Base-by-base conservation (phyloP, 2,329 filamentous ascomycete species). In the Metarhizium album region DNA sequence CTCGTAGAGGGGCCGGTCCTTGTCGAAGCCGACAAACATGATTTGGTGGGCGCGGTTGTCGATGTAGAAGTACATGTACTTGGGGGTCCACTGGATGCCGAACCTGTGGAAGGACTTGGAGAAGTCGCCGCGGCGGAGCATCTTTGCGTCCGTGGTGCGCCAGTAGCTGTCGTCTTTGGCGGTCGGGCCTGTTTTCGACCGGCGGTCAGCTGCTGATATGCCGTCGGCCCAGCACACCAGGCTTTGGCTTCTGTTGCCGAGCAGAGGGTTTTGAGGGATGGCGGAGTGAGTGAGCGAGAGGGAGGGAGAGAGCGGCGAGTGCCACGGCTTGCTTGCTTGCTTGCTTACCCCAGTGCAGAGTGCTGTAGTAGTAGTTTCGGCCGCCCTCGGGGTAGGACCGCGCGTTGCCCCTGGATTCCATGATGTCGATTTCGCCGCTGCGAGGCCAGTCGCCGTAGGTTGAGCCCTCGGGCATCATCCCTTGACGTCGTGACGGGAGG, bases 391-490 rank as follows among this genome's bases (percentile, higher is more conserved):
- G 50, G 55, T 72, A 71, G 27, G 78, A 20, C 11, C 48, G 55
- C 20, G 51, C 46, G 31, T 57, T 57, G 45, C 76, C 76, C 29
- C 74, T 65, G 31, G 66, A 64, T 60, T 77, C 74, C 54, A 69
- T 67, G 42, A 79, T 74, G 59, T 79, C 75, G 49, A 79, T 79
- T 58, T 79, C 75, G 23, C 75, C 75, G 52, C 69, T 72, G 24
- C 64, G 61, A 7, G 75, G 75, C 75, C 75, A 79, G 9, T 57
- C 55, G 29, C 75, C 75, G 55, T 79, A 79, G 3, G 63, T 65
- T 14, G 62, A 64, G 42, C 70, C 61, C 54, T 70, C 66, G 4
- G 75, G 75, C 70, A 76, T 72, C 72, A 78, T 75, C 72, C 69
- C 60, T 58, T 35, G 33, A 13, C 42, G 29, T n/a, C 27, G n/a